Evolutionary conservation across 2,329 filamentous ascomycete genomes (phyloP).

Genomic region (Ophiostoma sp.): DNA sequence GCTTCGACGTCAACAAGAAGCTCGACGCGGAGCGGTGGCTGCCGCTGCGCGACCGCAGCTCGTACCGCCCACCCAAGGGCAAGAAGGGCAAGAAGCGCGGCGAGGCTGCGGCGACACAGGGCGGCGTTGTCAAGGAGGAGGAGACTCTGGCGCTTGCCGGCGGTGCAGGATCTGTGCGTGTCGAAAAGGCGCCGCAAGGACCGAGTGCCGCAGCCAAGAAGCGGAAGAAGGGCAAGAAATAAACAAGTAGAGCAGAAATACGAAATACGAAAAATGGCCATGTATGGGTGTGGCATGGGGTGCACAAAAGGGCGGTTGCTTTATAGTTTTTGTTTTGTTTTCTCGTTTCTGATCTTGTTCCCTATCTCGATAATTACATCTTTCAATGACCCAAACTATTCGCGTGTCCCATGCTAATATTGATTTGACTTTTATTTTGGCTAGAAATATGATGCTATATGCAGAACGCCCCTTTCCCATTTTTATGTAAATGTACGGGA

Average conservation of each 20-base stretch:
- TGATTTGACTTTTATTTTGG: neutral
- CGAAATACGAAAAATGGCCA: no score
- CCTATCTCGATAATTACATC: neutral
- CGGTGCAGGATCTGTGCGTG: slow-evolving; percentile 58
- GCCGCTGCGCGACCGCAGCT: slow-evolving; percentile 80
- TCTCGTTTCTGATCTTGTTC: no score
- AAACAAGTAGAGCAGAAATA: neutral
- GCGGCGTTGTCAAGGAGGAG: slow-evolving; percentile 72
- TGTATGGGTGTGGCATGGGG: neutral
- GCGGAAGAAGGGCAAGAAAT: slow-evolving; percentile 43
- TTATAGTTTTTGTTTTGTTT: neutral
- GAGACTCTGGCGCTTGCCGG: slow-evolving; percentile 60
- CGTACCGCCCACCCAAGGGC: slow-evolving; percentile 82
- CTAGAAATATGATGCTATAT: neutral
- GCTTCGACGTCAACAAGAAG: slow-evolving; percentile 67
- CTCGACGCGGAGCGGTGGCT: slow-evolving; percentile 91
- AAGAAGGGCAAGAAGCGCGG: slow-evolving; percentile 66
- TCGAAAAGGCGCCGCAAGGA: slow-evolving; percentile 49
- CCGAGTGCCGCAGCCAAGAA: slow-evolving; percentile 32
- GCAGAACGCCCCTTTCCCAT: slow-evolving; percentile 5
- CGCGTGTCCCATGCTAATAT: neutral
- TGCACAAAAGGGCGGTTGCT: slow-evolving; percentile 1
- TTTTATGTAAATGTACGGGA: neutral
- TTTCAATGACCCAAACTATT: neutral
- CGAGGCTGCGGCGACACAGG: slow-evolving; percentile 75